Evolutionary conservation across 1,284 basidiomycete species (phyloP), one percentile per base, ranked within the genome.

Genomic region (Ustilago sp.): DNA sequence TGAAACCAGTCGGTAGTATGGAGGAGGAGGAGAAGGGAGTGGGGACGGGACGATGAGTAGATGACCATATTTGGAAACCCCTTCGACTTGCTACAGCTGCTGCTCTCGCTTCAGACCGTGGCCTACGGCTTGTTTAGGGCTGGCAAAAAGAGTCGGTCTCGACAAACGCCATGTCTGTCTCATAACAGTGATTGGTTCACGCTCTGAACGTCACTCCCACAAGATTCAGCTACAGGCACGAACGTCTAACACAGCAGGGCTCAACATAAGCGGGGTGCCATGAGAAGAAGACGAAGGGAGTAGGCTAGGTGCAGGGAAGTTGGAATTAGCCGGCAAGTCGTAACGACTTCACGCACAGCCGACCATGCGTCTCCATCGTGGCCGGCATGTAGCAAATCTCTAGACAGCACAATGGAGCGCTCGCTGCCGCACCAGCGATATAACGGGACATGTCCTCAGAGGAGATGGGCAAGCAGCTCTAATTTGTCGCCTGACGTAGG

Each of bases 1-100:
- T 57, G 67, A 65, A 51, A 74, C 64, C 72, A 74, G 72, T 67
- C 67, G 60, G 72, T 70, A 67, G 63, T 74, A 63, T 67, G 67
- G 67, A 62, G 72, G 68, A 68, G 67, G 67, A 65, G 72, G 68
- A 68, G 60, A 38, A 57, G 54, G 63, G 8, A 59, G 51, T 45
- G 13, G 39, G 32, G 51, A 28, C 51, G 34, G 41, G 55, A 62
- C 31, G 28, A 19, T 4, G 36, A 41, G 19, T 19, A 48, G 35
- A 41, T 43, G 57, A 39, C 59, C 63, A 65, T 52, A 52, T 57
- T 54, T 19, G 63, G 50, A 59, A 62, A 43, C 15, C 43, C 19
- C 34, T 35, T 15, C 36, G 36, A 28, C 23, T 28, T 28, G 23
- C 23, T 28, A 28, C 36, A 7, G 5, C n/a, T 45, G 43, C 43